Conservation (phyloP, 345 rosid species). For the Syzygium grande region DNA sequence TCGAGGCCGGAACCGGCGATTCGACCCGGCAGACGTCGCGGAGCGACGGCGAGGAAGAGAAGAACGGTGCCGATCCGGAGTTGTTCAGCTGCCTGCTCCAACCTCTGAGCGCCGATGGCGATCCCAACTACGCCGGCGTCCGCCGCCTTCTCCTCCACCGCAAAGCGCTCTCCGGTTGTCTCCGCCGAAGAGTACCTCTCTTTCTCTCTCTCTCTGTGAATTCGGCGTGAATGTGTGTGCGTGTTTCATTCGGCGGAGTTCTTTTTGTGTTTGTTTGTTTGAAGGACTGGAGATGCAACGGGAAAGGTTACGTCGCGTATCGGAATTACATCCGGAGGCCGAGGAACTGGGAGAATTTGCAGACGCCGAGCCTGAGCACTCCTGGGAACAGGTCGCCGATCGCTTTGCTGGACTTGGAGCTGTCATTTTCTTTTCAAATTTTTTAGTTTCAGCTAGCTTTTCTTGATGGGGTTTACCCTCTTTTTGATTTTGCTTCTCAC, state of each 20-base stretch:
- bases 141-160: slow-evolving; percentile 85
- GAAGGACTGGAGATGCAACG: slow-evolving; percentile 97
- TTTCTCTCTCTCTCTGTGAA: background rate
- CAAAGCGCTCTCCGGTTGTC: slow-evolving; percentile 55
- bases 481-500: background rate
- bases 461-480: background rate
- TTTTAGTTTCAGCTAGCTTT: background rate
- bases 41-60: slow-evolving; percentile 1
- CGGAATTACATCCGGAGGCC: slow-evolving; percentile 85
- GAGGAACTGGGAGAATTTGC: slow-evolving; percentile 65
- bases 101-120: slow-evolving; percentile 47
- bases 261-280: background rate
- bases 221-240: background rate
- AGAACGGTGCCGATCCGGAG: slow-evolving; percentile 47
- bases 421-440: background rate
- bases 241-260: background rate
- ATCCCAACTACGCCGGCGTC: slow-evolving; percentile 60
- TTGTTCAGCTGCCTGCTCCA: slow-evolving; percentile 75
- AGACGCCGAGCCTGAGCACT: slow-evolving; percentile 60
- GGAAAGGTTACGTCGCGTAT: slow-evolving; percentile 76
- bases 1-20: background rate
- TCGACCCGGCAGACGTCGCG: background rate
- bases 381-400: slow-evolving; percentile 75
- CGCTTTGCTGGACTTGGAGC: slow-evolving; percentile 1
- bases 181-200: slow-evolving; percentile 50